Evolutionary conservation across 129 eudicot genomes (phyloP), one percentile per base, ranked within the genome.

Genomic region (Lonicera japonica): DNA sequence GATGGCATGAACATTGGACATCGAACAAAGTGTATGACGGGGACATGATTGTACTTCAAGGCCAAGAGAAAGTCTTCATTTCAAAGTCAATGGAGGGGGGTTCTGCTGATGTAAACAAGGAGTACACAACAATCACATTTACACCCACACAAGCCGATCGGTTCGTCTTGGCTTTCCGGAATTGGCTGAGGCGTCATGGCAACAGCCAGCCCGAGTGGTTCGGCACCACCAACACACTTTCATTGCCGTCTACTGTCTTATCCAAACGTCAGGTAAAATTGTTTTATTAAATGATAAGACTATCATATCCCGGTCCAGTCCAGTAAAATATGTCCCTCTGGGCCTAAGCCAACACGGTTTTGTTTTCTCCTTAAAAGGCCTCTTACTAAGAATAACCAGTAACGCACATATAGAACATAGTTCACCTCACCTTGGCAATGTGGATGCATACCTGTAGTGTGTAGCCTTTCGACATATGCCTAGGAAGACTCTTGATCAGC

Each of bases 1-100:
- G 98, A 78, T 92, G 98, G 98, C 80, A 82, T 11, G 98, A 92
- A 70, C 98, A 92, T 59, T 85, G 95, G 96, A 92, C 98, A 8
- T 92, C 96, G 67, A 92, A 92, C 75, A 87, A 92, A 71, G 98
- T 92, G n/a, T 92, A 92, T 40, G 98, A 92, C 70, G 98, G 98
- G 50, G 98, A 92, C 57, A 92, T 92, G 98, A 92, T 92, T 17
- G 98, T 87, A 65, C 91, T 92, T 59, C 95, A 92, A 63, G 98
- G 98, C 25, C 98, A 92, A 75, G 98, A 92, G 70, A 92, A 92
- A 64, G 48, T 85, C 54, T 87, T 92, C 64, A 79, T 83, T 58
- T 82, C 95, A 10, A 70, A 83, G 58, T 80, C 91, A 46, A 73
- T 66, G 65, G 95, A 80, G 52, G n/a, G n/a, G n/a, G 83, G 80